Evolutionary conservation across 2,329 filamentous ascomycete genomes (phyloP), one percentile per base, ranked within the genome.

Genomic region (Piedraia hortae): DNA sequence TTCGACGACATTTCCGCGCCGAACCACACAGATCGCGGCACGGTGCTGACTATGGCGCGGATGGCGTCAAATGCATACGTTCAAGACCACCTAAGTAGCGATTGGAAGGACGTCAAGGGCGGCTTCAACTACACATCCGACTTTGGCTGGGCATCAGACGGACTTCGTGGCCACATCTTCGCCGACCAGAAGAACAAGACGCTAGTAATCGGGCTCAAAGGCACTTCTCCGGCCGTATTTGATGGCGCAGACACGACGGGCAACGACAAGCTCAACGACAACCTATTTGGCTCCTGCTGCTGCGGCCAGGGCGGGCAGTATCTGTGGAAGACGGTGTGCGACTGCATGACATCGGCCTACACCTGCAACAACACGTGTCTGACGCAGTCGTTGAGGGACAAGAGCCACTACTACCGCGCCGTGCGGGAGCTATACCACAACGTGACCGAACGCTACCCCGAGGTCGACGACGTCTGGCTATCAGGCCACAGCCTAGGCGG

Each of bases 221-320:
- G 82, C 24, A 36, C 33, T 7, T 37, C 49, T 5, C 63, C 70
- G 2, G 82, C 85, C 7, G 67, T 93, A 3, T 93, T 91, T 40
- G 82, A 93, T 43, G 85, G 85, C n/a, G 73, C 82, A 16, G 82
- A 80, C 22, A 93, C 85, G 1, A 93, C 82, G 0, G 89, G 78
- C 12, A 90, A 90, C 34, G 85, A 97, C 50, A 97, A 97, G 50
- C 55, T 80, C 38, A 97, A 93, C 43, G 85, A 97, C 47, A 97
- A 97, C 41, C 56, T 97, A 6, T 90, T 89, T 47, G 91, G 91
- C 50, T 89, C 80, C 40, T 97, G 85, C 49, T 97, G 85, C 46
- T 97, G 85, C 46, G 85, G 66, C 3, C 78, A 91, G 47, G 80
- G 88, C 35, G 78, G 80, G 0, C 75, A 78, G 31, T 78, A 68